A percentile compares a stretch with the other conserved stretches of the same genome.
These are phyloP conservation scores for Xylaria sp. DNA, from an alignment of 2,329 filamentous ascomycete genomes.

Conservation along the genomic window DNA sequence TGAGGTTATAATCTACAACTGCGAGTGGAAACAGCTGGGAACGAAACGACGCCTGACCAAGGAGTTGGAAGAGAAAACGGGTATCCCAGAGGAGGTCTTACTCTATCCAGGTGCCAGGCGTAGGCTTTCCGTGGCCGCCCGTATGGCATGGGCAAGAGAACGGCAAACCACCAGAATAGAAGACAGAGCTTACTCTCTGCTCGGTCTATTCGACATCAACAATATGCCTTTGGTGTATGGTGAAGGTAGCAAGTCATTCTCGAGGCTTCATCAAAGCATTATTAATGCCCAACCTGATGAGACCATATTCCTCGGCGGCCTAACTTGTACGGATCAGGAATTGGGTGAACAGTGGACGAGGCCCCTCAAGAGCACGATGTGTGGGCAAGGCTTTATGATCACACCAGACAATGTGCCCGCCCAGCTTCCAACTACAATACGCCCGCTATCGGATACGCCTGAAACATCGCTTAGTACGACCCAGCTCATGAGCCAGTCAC, in stretches of 20 bases:
- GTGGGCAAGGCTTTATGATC: background rate
- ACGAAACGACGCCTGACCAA: slow-evolving; percentile 2
- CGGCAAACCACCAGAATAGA: slow-evolving; percentile 22
- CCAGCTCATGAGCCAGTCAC: background rate
- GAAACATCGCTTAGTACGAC: background rate
- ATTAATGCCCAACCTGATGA: slow-evolving; percentile 9
- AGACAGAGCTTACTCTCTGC: slow-evolving; percentile 24
- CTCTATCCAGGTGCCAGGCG: background rate
- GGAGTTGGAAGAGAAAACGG: background rate
- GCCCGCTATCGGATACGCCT: background rate
- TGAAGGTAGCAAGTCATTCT: slow-evolving; percentile 19
- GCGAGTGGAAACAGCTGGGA: slow-evolving; percentile 13
- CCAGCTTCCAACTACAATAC: background rate
- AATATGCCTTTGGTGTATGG: slow-evolving; percentile 27
- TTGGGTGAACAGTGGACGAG: background rate
- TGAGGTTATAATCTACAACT: slow-evolving; percentile 14
- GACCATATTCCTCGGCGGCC: slow-evolving; percentile 5
- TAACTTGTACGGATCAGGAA: background rate
- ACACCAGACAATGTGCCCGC: slow-evolving; percentile 6
- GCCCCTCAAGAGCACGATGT: background rate
- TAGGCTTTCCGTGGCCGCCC: background rate
- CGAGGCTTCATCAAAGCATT: slow-evolving; percentile 23
- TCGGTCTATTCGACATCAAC: slow-evolving; percentile 23
- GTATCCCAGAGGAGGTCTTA: slow-evolving; percentile 9
- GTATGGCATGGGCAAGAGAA: slow-evolving; percentile 26